Conservation (phyloP, 2,329 filamentous ascomycete genomes). For the Blumeriella jaapii region DNA sequence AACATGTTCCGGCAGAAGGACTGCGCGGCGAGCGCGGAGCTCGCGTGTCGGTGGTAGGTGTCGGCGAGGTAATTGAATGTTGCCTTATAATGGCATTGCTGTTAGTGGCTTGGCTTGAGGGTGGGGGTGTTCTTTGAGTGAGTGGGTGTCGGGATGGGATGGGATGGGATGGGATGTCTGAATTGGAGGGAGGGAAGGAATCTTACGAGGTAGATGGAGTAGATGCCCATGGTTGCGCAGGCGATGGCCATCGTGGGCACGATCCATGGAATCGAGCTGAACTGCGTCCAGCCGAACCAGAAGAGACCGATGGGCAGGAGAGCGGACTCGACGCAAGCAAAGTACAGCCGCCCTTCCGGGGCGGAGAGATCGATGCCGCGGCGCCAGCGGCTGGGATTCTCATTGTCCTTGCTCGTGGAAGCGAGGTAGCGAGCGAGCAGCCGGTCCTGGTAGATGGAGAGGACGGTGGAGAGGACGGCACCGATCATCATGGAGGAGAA, state of each 20-base stretch:
- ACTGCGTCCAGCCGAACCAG: conserved; percentile 60
- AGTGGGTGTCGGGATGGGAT: no score
- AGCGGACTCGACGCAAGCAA: conserved; percentile 63
- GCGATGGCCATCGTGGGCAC: conserved; percentile 58
- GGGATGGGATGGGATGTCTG: no score
- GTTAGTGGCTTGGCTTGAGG: no score
- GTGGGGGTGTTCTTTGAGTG: no score
- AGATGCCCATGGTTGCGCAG: conserved; percentile 75
- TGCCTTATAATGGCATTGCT: no score
- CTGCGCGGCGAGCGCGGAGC: conserved; percentile 76
- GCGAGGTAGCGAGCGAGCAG: conserved; percentile 39
- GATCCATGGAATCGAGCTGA: conserved; percentile 55
- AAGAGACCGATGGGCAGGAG: conserved; percentile 73
- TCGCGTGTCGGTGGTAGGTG: conserved; percentile 74
- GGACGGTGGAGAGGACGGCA: conserved; percentile 49
- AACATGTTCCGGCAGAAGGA: conserved; percentile 77
- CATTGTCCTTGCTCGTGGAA: conserved; percentile 14
- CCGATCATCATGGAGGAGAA: conserved; percentile 65
- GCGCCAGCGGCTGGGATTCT: conserved; percentile 12
- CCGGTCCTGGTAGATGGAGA: conserved; percentile 64
- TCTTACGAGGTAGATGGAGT: conserved; percentile 77
- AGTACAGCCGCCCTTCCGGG: conserved; percentile 74
- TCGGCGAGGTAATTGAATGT: conserved; percentile 92
- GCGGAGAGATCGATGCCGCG: conserved; percentile 28
- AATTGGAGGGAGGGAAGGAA: no score